Conservation (phyloP, 371 early-diverging fungal genomes). For the Mortierella sp. region DNA sequence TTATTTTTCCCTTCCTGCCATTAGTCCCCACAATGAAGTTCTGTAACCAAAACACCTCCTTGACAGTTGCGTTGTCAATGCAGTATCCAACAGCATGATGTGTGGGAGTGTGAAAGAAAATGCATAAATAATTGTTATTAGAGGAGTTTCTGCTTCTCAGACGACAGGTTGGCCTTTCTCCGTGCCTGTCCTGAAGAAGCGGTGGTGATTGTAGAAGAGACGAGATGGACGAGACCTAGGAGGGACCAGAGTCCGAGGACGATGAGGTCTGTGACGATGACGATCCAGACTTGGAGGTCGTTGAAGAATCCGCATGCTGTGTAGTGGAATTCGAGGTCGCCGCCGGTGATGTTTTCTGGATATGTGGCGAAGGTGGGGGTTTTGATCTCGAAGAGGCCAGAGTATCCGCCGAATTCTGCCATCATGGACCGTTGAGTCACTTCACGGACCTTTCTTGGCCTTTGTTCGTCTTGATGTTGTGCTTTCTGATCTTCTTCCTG, state of each 20-base stretch:
- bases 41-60: background rate
- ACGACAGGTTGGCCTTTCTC: background rate
- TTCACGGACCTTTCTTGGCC: conserved; percentile 48
- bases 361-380: background rate
- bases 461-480: background rate
- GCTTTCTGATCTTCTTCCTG: background rate
- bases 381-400: conserved; percentile 65
- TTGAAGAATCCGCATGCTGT: conserved; percentile 36
- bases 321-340: conserved; percentile 33
- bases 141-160: background rate
- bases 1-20: conserved; percentile 3
- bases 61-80: background rate
- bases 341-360: background rate
- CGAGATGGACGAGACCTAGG: conserved; percentile 1
- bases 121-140: background rate
- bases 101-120: background rate
- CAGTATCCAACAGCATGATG: background rate
- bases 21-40: background rate
- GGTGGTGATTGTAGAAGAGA: background rate
- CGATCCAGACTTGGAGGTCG: conserved; percentile 39
- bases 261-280: conserved; percentile 31
- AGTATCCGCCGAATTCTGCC: conserved; percentile 65
- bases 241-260: conserved; percentile 18
- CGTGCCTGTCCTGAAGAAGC: background rate
- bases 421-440: conserved; percentile 69